A percentile compares a stretch with the other conserved stretches of the same genome.
Conservation (phyloP, 495 filamentous ascomycete species). For the Penicillium flavigenum region DNA sequence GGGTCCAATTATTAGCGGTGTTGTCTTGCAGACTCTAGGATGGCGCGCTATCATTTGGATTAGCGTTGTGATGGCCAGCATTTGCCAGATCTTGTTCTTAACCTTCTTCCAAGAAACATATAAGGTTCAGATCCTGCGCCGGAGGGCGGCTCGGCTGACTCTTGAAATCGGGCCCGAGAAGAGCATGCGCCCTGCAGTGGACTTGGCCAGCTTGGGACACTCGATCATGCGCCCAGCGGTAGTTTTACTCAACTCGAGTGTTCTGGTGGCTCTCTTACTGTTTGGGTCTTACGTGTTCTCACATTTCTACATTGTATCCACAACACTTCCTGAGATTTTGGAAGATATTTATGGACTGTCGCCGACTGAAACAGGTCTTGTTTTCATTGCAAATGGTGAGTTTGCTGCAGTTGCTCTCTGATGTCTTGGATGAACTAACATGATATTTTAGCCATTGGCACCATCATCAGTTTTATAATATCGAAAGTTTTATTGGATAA, state of each 20-base stretch:
- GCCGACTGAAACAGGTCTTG: slow-evolving; percentile 3
- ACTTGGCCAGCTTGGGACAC: neutral
- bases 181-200: neutral
- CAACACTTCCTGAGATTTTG: neutral
- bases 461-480: neutral
- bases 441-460: neutral
- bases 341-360: slow-evolving; percentile 1
- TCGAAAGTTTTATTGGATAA: neutral
- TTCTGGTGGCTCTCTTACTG: neutral
- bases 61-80: neutral
- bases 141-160: neutral
- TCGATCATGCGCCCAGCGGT: neutral
- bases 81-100: slow-evolving; percentile 1
- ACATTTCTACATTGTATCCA: slow-evolving; percentile 2
- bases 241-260: neutral
- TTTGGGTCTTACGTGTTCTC: slow-evolving; percentile 4
- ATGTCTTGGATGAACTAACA: neutral
- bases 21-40: neutral
- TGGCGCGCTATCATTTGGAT: slow-evolving; percentile 6
- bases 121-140: neutral
- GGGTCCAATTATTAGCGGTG: slow-evolving; percentile 1
- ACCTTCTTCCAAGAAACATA: slow-evolving; percentile 1
- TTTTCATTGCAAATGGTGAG: slow-evolving; percentile 2
- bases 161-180: neutral
- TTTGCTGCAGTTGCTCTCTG: neutral